phyloP scores from a whole-genome alignment of 768 basidiomycete species.

The Psilocybe cyanescens region DNA sequence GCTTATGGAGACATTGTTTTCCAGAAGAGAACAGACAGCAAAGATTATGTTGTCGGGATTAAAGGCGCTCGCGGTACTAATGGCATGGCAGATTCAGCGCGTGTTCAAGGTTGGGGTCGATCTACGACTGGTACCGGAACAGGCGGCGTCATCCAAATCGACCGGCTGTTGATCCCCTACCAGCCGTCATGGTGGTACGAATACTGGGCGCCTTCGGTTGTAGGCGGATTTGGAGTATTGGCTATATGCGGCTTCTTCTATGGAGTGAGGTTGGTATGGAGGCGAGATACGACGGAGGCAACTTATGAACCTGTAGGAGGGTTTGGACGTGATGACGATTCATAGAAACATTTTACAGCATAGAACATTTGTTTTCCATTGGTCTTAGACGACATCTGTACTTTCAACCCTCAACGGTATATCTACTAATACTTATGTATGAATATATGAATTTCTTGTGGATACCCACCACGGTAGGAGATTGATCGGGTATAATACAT shows the following conservation, averaged over 20 bases:
- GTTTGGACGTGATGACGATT: constrained; percentile 54
- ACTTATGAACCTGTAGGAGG: constrained; percentile 92
- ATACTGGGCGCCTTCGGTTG: constrained; percentile 71
- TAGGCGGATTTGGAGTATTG: constrained; percentile 60
- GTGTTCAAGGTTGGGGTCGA: constrained; percentile 74
- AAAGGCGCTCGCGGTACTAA: constrained; percentile 73
- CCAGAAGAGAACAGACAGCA: constrained; percentile 49
- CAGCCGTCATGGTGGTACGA: constrained; percentile 83
- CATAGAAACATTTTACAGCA: constrained; percentile 13
- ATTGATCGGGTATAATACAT: constrained; percentile 27
- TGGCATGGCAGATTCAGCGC: constrained; percentile 64
- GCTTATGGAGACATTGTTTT: constrained; percentile 87
- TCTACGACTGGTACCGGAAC: constrained; percentile 72
- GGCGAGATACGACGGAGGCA: constrained; percentile 75
- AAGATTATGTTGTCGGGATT: constrained; percentile 70
- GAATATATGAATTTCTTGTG: constrained; percentile 12
- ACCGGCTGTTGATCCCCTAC: constrained; percentile 84
- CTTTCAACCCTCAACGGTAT: constrained; percentile 9
- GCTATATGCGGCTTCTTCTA: constrained; percentile 74
- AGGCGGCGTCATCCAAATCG: constrained; percentile 90
- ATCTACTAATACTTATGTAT: constrained; percentile 20
- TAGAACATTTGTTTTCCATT: constrained; percentile 1
- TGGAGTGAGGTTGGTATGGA: constrained; percentile 73
- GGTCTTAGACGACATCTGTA: constrained; percentile 5
- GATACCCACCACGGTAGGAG: constrained; percentile 17